Conservation (phyloP, 116 monocot species). For the Iris pallida region DNA sequence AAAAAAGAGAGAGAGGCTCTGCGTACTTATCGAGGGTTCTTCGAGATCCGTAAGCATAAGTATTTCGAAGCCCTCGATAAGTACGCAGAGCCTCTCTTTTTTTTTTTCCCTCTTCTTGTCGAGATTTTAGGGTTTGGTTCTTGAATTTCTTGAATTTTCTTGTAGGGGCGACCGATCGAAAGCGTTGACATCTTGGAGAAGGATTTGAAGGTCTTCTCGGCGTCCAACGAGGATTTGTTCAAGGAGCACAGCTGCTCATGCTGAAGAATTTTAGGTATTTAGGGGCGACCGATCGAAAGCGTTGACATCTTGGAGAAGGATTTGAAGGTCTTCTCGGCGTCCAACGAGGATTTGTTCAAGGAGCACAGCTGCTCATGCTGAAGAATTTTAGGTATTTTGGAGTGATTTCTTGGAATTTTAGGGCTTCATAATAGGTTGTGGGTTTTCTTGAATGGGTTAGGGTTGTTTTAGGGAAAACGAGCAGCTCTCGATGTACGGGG, state of each 20-base stretch:
- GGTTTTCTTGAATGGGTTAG: background rate
- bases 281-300: constrained; percentile 51
- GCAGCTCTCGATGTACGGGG: constrained; percentile 75
- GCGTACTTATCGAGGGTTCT: constrained; percentile 77
- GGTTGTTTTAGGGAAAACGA: constrained; percentile 65
- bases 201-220: constrained; percentile 77
- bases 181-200: constrained; percentile 73
- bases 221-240: constrained; percentile 73
- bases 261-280: constrained; percentile 75
- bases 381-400: constrained; percentile 75
- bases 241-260: constrained; percentile 73
- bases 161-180: constrained; percentile 63
- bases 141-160: constrained; percentile 5
- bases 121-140: background rate
- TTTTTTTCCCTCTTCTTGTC: background rate
- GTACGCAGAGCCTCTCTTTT: constrained; percentile 14
- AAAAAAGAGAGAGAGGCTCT: background rate
- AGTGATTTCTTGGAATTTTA: background rate
- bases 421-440: background rate
- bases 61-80: constrained; percentile 85
- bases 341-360: constrained; percentile 73
- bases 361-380: constrained; percentile 70
- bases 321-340: constrained; percentile 75
- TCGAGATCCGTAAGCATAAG: constrained; percentile 88
- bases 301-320: constrained; percentile 77